Percentiles rank a stretch among this genome's conserved stretches.
Evolutionary conservation across 306 rosid species (phyloP).

Genomic region (Crotalaria pallida): DNA sequence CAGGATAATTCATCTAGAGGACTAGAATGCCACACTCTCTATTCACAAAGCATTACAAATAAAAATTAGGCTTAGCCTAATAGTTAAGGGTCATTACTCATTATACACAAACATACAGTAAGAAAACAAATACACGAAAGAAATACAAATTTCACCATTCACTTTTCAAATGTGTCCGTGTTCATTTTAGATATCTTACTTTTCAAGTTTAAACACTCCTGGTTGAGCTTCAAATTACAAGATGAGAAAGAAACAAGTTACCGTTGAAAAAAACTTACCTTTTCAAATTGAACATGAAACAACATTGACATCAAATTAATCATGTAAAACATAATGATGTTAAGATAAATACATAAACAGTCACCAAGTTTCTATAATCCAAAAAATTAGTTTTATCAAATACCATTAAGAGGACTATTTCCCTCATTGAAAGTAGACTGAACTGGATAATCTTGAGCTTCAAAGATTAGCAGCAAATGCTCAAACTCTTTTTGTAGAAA

Average conservation of each 20-base stretch:
- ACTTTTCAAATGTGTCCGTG: not conserved
- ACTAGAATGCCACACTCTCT: not conserved
- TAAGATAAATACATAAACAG: not conserved
- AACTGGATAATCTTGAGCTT: slow-evolving; percentile 16
- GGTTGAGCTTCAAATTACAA: not conserved
- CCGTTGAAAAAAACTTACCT: not conserved
- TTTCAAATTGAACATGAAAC: not conserved
- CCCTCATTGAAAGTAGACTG: slow-evolving; percentile 1
- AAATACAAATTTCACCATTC: not conserved
- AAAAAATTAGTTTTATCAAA: not conserved
- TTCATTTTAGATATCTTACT: not conserved
- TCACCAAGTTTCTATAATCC: not conserved
- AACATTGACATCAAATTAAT: not conserved
- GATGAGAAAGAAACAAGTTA: not conserved
- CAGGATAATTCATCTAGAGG: not conserved
- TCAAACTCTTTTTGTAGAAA: slow-evolving; percentile 39
- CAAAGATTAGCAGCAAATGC: slow-evolving; percentile 19
- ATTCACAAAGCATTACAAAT: not conserved
- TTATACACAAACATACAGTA: not conserved
- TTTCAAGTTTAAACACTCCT: not conserved
- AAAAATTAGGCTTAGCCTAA: not conserved
- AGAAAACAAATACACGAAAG: not conserved
- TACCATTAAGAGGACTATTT: slow-evolving; percentile 16
- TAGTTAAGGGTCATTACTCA: not conserved
- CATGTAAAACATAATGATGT: not conserved